A percentile compares a stretch with the other conserved stretches of the same genome.
phyloP scores from a whole-genome alignment of 495 filamentous ascomycete genomes.

The Immersiella caudata region DNA sequence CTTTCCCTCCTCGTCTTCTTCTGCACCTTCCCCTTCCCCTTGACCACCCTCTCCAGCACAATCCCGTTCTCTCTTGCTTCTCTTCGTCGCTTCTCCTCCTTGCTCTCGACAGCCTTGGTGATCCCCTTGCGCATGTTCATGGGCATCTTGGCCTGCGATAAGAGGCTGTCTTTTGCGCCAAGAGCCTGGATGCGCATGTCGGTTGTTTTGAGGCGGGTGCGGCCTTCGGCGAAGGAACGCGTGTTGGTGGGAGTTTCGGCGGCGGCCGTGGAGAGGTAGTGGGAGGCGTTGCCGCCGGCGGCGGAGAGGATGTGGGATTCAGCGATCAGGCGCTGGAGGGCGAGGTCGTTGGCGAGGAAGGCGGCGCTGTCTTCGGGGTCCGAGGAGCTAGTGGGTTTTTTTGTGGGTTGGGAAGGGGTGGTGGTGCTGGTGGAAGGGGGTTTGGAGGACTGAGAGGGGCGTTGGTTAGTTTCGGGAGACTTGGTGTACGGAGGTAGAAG shows the following conservation, averaged over 20 bases:
- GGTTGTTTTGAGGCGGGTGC: slow-evolving; percentile 67
- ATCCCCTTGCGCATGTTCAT: slow-evolving; percentile 81
- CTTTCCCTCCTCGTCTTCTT: slow-evolving; percentile 62
- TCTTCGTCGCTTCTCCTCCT: slow-evolving; percentile 69
- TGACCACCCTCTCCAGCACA: slow-evolving; percentile 70
- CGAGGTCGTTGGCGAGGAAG: slow-evolving; percentile 85
- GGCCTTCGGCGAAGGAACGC: slow-evolving; percentile 41
- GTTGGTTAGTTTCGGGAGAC: slow-evolving; percentile 33
- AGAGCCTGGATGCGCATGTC: slow-evolving; percentile 81
- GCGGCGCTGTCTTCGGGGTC: slow-evolving; percentile 54
- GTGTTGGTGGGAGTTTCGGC: slow-evolving; percentile 28
- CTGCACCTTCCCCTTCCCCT: slow-evolving; percentile 29
- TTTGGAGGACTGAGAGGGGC: slow-evolving; percentile 49
- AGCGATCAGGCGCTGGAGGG: slow-evolving; percentile 80
- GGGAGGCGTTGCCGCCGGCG: slow-evolving; percentile 55
- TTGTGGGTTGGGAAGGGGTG: slow-evolving; percentile 30
- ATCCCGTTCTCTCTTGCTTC: slow-evolving; percentile 91
- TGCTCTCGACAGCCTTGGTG: slow-evolving; percentile 58
- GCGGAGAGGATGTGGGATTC: slow-evolving; percentile 91
- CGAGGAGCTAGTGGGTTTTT: slow-evolving; percentile 33
- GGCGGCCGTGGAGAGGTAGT: slow-evolving; percentile 35
- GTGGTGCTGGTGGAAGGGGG: slow-evolving; percentile 40
- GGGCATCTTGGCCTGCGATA: slow-evolving; percentile 80
- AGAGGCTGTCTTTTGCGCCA: slow-evolving; percentile 74
- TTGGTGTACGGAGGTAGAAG: neutral